A percentile compares a stretch with the other conserved stretches of the same genome.
These are phyloP conservation scores for Phoma sp. DNA, from an alignment of 2,329 filamentous ascomycete genomes.

Conservation along the genomic window DNA sequence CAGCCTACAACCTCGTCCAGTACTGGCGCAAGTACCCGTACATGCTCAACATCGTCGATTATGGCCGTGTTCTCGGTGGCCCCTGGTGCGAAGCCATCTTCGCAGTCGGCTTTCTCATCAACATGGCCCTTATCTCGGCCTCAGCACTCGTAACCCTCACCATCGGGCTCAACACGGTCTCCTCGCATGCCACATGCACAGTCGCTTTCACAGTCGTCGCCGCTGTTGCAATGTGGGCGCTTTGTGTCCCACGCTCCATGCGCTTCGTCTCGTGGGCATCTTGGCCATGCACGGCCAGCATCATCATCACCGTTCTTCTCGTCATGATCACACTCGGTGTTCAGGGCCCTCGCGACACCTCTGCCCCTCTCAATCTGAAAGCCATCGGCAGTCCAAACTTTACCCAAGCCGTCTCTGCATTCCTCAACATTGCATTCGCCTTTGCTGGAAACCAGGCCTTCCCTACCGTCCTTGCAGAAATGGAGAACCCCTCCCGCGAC, in stretches of 20 bases:
- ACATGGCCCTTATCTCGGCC: conserved; percentile 38
- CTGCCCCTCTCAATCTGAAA: conserved; percentile 31
- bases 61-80: conserved; percentile 35
- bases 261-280: conserved; percentile 38
- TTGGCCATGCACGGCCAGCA: conserved; percentile 34
- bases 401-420: conserved; percentile 29
- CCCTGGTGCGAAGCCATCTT: conserved; percentile 36
- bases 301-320: conserved; percentile 30
- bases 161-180: conserved; percentile 38
- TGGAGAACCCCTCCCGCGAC: conserved; percentile 36
- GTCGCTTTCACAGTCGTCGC: conserved; percentile 34
- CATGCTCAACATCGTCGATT: conserved; percentile 41
- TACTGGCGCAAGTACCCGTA: conserved; percentile 41
- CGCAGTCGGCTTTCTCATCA: conserved; percentile 35
- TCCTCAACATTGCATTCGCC: conserved; percentile 38
- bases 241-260: conserved; percentile 37
- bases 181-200: conserved; percentile 37
- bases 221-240: conserved; percentile 35
- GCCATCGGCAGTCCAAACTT: conserved; percentile 32
- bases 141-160: conserved; percentile 37
- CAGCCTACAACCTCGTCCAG: conserved; percentile 39
- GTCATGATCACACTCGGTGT: conserved; percentile 38
- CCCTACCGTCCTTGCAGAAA: conserved; percentile 35
- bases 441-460: conserved; percentile 40
- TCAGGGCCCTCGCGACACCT: conserved; percentile 28